Percentiles rank a stretch among this genome's conserved stretches.
These are phyloP conservation scores for Cordyceps fumosorosea DNA, from an alignment of 2,329 filamentous ascomycete genomes.

Conservation along the genomic window DNA sequence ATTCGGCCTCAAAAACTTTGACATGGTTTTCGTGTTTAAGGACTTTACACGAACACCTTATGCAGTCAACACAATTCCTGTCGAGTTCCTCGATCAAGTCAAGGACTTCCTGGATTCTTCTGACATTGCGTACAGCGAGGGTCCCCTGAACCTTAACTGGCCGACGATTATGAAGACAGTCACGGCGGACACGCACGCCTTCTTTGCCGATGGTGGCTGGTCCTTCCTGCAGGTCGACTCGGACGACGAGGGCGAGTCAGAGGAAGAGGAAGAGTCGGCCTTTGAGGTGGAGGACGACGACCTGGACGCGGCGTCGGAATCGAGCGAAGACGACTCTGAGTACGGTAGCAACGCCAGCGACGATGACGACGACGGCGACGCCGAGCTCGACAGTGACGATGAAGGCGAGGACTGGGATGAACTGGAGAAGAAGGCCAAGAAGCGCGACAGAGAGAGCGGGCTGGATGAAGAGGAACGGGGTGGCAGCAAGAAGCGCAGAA, in stretches of 20 bases:
- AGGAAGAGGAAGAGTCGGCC: conserved; percentile 83
- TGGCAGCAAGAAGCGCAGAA: conserved; percentile 57
- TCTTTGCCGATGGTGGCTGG: conserved; percentile 95
- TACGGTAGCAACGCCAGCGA: conserved; percentile 86
- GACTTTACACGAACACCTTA: conserved; percentile 86
- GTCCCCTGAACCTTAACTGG: conserved; percentile 97
- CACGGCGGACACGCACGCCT: conserved; percentile 83
- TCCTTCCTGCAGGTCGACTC: conserved; percentile 82
- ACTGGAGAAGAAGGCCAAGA: conserved; percentile 83
- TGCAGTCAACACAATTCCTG: conserved; percentile 96
- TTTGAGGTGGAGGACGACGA: conserved; percentile 90
- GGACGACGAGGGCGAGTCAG: conserved; percentile 74
- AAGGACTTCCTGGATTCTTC: conserved; percentile 97
- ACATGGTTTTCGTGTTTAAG: conserved; percentile 97
- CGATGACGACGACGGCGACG: conserved; percentile 65
- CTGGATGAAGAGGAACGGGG: conserved; percentile 58
- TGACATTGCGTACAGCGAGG: conserved; percentile 90
- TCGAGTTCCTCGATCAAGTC: conserved; percentile 88
- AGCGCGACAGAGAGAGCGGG: conserved; percentile 63
- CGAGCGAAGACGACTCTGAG: conserved; percentile 77
- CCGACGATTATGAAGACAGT: conserved; percentile 99
- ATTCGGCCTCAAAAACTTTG: conserved; percentile 98
- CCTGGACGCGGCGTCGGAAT: conserved; percentile 72
- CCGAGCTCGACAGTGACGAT: conserved; percentile 61
- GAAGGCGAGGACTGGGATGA: conserved; percentile 92